Evolutionary conservation across 176 grass and related monocot species (phyloP), one percentile per base, ranked within the genome.

Genomic region (Secale cereale): DNA sequence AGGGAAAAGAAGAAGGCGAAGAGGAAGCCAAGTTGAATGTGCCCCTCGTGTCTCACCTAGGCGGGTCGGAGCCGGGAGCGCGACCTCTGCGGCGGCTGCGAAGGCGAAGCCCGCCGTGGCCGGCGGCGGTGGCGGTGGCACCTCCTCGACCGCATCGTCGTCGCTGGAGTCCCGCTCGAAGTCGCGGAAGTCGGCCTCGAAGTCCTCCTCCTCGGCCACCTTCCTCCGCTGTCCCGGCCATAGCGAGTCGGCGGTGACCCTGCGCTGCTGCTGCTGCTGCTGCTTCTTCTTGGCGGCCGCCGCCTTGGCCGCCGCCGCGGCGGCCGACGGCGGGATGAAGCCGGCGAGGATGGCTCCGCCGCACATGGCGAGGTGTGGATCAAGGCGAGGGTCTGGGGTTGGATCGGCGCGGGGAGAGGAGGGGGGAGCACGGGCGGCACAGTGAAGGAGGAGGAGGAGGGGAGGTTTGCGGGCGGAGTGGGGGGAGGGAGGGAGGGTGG

Each of bases 311-410:
- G 83, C 69, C 37, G 78, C 82, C 1, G 59, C 82, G 0, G 70
- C 70, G 3, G 81, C 70, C 28, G 82, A 85, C 32, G 90, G 68
- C 28, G 85, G 92, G 65, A 94, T 94, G 85, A 92, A 86, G 7
- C 72, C 82, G 37, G 93, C 92, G 85, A 94, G 74, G 85, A 94
- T 92, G 62, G 93, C 93, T 60, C 93, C 93, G 83, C 93, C 93
- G 43, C 93, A 94, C 93, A 94, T 94, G 45, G 77, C 81, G 12
- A 26, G 37, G 13, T 29, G n/a, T 1, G 30, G 19, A 23, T 29
- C 31, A 13, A 46, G 43, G 11, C 11, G 41, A 43, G 41, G 41
- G 41, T 1, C 41, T 40, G 39, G 39, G 39, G 9, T 40, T 40
- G 45, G 77, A 82, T 54, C 71, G 31, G 54, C 5, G 15, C 30